Percentiles rank a stretch among this genome's conserved stretches.
Conservation (phyloP, 2,329 filamentous ascomycete species). For the Penicillium sp. region DNA sequence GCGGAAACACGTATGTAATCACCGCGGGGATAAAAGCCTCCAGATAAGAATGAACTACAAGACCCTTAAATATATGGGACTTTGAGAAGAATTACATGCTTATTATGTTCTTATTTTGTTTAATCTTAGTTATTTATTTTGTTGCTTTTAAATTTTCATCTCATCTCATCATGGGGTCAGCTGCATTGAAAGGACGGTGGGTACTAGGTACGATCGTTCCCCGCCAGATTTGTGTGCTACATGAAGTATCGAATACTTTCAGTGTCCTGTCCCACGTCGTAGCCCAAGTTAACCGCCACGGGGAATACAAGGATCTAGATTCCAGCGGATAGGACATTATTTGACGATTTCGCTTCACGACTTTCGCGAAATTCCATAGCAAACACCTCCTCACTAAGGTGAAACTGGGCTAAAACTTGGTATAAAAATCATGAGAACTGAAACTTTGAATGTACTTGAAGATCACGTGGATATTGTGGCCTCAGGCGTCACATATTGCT, state of each 20-base stretch:
- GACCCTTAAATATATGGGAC: background rate
- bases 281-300: constrained; percentile 2
- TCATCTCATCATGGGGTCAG: constrained; percentile 3
- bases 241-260: constrained; percentile 7
- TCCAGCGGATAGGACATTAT: background rate
- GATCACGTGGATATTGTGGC: constrained; percentile 2
- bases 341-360: background rate
- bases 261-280: constrained; percentile 24
- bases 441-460: background rate
- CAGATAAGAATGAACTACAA: constrained; percentile 5
- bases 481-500: background rate
- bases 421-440: background rate
- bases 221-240: constrained; percentile 11
- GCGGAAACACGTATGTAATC: constrained; percentile 6
- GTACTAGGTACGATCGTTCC: constrained; percentile 20
- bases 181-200: background rate
- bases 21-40: constrained; percentile 1
- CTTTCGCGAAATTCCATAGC: background rate
- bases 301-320: constrained; percentile 21
- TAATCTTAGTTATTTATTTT: background rate
- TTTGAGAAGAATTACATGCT: background rate
- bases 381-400: background rate
- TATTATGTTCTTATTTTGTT: background rate
- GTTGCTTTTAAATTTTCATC: background rate
- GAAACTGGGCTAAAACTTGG: constrained; percentile 1